Base-by-base conservation (phyloP, 306 rosid genomes). In the Leucaena leucocephala region DNA sequence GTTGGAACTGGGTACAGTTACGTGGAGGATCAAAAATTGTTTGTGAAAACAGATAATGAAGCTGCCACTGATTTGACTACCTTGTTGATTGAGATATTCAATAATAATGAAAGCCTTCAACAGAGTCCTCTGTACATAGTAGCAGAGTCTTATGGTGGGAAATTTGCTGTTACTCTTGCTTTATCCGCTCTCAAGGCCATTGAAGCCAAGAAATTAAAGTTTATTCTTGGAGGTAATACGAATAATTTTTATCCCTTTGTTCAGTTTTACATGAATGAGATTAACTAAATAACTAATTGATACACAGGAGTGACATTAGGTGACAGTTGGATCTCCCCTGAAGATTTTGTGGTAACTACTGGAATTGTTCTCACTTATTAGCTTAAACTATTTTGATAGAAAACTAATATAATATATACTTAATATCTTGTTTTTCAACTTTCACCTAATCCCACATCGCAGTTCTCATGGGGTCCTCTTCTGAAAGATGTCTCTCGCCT, bases 381-480 rank as follows among this genome's bases (percentile, higher is more conserved):
- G 11, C 27, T 27, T 27, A 27, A 27, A 27, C 27, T 27, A 27
- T 27, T 27, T 27, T 27, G 27, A 27, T 27, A 27, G 27, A 27
- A 27, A 27, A 27, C 27, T 27, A 27, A 27, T 27, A 0, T 27
- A 27, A 27, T 27, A 27, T 27, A 27, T 27, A 27, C 27, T 27
- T 27, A 27, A 27, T 27, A 43, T 79, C 62, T n/a, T 27, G 22
- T 11, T 68, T 43, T 68, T 44, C 48, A 17, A 66, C 7, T 12
- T 68, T 68, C 19, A 5, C 38, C 39, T 13, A 12, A 46, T 45
- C 35, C 48, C 6, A 64, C 49, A 61, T 39, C 79, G 75, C 84
- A 95, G 99, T 67, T 83, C 64, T 91, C 99, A 42, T 95, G 99
- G 99, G 99, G 96, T 83, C 98, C 97, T 75, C 97, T 95, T 74